Percentiles rank a stretch among this genome's conserved stretches.
Conservation (phyloP, 2,329 filamentous ascomycete species). For the Falciphora oryzae region DNA sequence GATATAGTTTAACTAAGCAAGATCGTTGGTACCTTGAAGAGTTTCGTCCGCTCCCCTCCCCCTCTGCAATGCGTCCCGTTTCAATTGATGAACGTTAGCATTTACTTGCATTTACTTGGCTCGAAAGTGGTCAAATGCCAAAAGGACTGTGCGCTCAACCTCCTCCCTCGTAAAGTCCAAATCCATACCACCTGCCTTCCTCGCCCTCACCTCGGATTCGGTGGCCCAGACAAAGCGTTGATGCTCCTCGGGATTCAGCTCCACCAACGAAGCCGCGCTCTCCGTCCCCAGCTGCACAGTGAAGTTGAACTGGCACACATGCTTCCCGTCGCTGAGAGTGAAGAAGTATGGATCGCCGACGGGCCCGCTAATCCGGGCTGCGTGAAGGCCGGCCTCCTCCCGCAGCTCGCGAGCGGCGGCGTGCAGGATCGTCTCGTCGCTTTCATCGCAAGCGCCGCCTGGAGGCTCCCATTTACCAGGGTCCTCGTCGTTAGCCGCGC, state of each 20-base stretch:
- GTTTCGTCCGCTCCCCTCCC: background rate
- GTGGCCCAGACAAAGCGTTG: conserved; percentile 25
- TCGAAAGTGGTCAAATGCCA: conserved; percentile 11
- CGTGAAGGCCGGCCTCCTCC: conserved; percentile 34
- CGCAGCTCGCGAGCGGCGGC: conserved; percentile 32
- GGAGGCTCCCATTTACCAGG: conserved; percentile 33
- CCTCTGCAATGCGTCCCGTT: background rate
- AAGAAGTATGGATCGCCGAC: conserved; percentile 14
- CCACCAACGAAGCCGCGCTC: conserved; percentile 17
- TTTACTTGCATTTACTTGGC: background rate
- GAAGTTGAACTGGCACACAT: conserved; percentile 25
- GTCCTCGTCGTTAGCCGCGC: conserved; percentile 28
- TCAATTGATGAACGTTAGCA: background rate
- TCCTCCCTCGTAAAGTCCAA: conserved; percentile 11
- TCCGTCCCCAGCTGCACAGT: conserved; percentile 19
- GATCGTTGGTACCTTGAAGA: background rate
- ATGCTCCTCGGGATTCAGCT: conserved; percentile 27
- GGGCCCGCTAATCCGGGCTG: conserved; percentile 11
- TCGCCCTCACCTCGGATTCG: conserved; percentile 20
- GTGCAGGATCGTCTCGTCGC: conserved; percentile 32
- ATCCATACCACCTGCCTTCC: background rate
- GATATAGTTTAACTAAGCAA: conserved; percentile 1
- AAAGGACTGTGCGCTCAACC: conserved; percentile 11
- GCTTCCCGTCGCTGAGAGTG: conserved; percentile 1
- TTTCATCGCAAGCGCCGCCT: conserved; percentile 31